phyloP scores from a whole-genome alignment of 352 stramenopile species.

The Globisporangium parvum region DNA sequence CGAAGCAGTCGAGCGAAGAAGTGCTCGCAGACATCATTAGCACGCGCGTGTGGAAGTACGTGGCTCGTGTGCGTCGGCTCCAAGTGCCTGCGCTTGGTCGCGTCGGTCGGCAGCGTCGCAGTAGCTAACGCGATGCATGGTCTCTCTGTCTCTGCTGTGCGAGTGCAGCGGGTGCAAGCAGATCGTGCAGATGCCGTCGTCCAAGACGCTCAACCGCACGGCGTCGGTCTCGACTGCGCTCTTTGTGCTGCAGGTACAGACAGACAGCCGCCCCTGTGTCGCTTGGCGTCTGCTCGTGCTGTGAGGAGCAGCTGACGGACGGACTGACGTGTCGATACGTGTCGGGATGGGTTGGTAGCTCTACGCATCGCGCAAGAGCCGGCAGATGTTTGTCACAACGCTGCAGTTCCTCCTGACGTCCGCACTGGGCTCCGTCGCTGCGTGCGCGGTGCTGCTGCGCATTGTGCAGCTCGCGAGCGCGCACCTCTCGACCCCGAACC shows the following conservation, averaged over 20 bases:
- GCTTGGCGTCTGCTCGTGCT: no score
- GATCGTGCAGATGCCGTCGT: conserved; percentile 52
- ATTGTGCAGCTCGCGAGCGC: conserved; percentile 40
- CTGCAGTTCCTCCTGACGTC: conserved; percentile 54
- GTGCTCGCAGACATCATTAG: conserved; percentile 63
- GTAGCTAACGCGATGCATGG: not conserved
- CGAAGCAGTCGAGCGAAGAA: conserved; percentile 29
- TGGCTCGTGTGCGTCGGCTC: not conserved
- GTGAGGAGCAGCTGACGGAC: no score
- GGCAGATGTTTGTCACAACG: conserved; percentile 48
- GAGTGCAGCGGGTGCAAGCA: conserved; percentile 38
- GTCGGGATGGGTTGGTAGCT: conserved; percentile 20
- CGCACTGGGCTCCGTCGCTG: conserved; percentile 60
- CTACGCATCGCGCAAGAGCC: conserved; percentile 59
- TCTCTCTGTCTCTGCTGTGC: not conserved
- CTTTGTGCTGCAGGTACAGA: conserved; percentile 50
- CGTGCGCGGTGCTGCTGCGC: conserved; percentile 44
- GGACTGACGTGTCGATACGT: no score
- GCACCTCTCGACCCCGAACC: conserved; percentile 16
- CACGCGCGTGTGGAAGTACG: conserved; percentile 45
- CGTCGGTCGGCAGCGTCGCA: not conserved
- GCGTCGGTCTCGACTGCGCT: conserved; percentile 64
- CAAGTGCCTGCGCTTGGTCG: not conserved
- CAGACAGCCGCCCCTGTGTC: no score
- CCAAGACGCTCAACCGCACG: conserved; percentile 55